phyloP scores from a whole-genome alignment of 2,329 filamentous ascomycete species.

The Monilinia fructigena region DNA sequence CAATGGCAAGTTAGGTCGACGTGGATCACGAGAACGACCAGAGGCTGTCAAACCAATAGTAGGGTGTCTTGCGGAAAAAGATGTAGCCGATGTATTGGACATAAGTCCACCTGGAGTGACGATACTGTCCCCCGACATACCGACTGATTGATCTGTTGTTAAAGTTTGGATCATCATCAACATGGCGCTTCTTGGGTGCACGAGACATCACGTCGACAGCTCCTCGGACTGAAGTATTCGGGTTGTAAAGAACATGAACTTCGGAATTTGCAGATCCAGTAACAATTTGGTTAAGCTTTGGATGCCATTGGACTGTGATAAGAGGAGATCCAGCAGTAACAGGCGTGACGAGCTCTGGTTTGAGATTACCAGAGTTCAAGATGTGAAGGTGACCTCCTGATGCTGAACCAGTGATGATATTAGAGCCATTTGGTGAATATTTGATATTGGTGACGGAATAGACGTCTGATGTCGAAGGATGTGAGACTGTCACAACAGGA shows the following conservation, averaged over 20 bases:
- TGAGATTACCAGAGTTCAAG: conserved; percentile 86
- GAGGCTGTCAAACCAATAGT: conserved; percentile 75
- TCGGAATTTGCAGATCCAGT: conserved; percentile 90
- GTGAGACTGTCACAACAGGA: conserved; percentile 75
- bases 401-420: conserved; percentile 84
- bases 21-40: conserved; percentile 74
- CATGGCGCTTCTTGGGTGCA: conserved; percentile 89
- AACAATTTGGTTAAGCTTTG: conserved; percentile 92
- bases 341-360: conserved; percentile 78
- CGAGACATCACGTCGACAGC: conserved; percentile 88
- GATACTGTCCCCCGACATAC: conserved; percentile 80
- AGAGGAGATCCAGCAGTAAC: conserved; percentile 83
- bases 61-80: conserved; percentile 60
- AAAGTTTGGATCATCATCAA: conserved; percentile 86
- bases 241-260: conserved; percentile 87
- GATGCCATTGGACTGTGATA: conserved; percentile 86
- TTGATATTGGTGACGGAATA: conserved; percentile 84
- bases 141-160: conserved; percentile 83
- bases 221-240: conserved; percentile 74
- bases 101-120: conserved; percentile 65
- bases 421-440: conserved; percentile 81
- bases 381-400: conserved; percentile 89
- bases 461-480: conserved; percentile 78
- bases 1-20: conserved; percentile 78
- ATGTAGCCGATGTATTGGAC: conserved; percentile 47